Percentiles rank a stretch among this genome's conserved stretches.
Conservation (phyloP, 192 early-diverging fungal genomes). For the Coemansia sp. region DNA sequence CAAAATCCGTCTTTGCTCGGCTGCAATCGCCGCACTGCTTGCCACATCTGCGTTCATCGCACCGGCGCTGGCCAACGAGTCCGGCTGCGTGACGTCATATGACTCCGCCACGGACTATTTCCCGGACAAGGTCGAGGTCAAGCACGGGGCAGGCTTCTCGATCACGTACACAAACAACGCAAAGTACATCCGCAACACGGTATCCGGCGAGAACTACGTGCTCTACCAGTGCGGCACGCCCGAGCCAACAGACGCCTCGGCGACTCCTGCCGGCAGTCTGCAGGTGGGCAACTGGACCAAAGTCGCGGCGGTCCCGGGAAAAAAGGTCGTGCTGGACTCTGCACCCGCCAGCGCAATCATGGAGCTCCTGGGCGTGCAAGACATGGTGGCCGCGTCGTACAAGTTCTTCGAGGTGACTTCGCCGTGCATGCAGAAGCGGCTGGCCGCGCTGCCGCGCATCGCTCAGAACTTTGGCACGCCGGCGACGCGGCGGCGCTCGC, state of each 20-base stretch:
- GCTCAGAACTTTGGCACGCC: constrained; percentile 33
- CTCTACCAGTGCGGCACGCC: constrained; percentile 74
- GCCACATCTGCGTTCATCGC: constrained; percentile 4
- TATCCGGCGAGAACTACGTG: constrained; percentile 57
- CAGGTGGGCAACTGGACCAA: constrained; percentile 50
- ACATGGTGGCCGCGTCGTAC: constrained; percentile 38
- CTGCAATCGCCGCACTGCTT: constrained; percentile 11
- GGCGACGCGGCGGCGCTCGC: not conserved
- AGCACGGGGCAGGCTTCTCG: constrained; percentile 58
- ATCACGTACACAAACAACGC: constrained; percentile 63
- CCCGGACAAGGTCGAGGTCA: constrained; percentile 54
- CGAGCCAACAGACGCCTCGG: constrained; percentile 34
- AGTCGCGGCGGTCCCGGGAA: constrained; percentile 41
- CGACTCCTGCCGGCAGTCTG: constrained; percentile 42
- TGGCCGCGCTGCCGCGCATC: constrained; percentile 44
- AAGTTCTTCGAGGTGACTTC: constrained; percentile 42
- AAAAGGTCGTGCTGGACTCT: constrained; percentile 40
- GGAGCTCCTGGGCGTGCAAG: constrained; percentile 34
- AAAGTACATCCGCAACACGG: constrained; percentile 63
- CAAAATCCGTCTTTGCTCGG: constrained; percentile 11
- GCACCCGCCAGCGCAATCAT: constrained; percentile 46
- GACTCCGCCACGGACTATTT: constrained; percentile 44
- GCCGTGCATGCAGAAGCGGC: constrained; percentile 53
- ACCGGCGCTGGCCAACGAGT: constrained; percentile 21
- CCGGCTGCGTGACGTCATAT: constrained; percentile 24